phyloP scores from a whole-genome alignment of 352 stramenopile species.

The Globisporangium canariense region DNA sequence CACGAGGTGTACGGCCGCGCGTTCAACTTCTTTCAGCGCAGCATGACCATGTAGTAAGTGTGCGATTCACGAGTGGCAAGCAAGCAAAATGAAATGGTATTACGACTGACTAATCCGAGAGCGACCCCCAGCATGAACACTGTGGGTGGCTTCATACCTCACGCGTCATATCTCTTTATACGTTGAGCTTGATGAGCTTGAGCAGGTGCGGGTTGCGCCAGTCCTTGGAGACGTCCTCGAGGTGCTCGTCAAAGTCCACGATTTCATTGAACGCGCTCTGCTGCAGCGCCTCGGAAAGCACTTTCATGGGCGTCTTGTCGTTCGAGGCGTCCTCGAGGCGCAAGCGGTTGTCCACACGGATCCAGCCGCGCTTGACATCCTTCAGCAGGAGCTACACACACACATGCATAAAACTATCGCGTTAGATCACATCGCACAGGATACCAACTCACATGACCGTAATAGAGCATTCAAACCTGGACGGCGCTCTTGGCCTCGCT shows the following conservation, averaged over 20 bases:
- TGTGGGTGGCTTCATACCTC: neutral
- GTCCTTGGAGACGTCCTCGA: constrained; percentile 69
- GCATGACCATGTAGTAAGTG: constrained; percentile 11
- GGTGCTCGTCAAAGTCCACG: constrained; percentile 76
- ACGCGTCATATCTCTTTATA: constrained; percentile 30
- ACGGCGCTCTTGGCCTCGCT: constrained; percentile 48
- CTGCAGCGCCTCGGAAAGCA: constrained; percentile 45
- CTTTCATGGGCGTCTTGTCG: constrained; percentile 29
- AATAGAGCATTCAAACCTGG: constrained; percentile 23
- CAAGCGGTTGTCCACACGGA: constrained; percentile 61
- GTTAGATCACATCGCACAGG: neutral
- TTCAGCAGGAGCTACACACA: constrained; percentile 56
- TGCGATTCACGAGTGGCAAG: neutral
- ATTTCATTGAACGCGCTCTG: constrained; percentile 46
- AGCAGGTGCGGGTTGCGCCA: constrained; percentile 74
- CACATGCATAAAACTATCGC: neutral
- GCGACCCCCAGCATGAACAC: neutral
- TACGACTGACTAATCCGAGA: constrained; percentile 5
- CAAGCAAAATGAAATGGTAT: constrained; percentile 8
- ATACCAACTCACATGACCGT: neutral
- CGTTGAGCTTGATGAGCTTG: constrained; percentile 69
- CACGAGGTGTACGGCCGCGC: constrained; percentile 33
- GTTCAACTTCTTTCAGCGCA: constrained; percentile 23
- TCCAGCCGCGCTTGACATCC: constrained; percentile 80
- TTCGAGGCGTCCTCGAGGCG: constrained; percentile 37